phyloP scores from a whole-genome alignment of 2,329 filamentous ascomycete genomes.

The Microcyclospora pomicola region DNA sequence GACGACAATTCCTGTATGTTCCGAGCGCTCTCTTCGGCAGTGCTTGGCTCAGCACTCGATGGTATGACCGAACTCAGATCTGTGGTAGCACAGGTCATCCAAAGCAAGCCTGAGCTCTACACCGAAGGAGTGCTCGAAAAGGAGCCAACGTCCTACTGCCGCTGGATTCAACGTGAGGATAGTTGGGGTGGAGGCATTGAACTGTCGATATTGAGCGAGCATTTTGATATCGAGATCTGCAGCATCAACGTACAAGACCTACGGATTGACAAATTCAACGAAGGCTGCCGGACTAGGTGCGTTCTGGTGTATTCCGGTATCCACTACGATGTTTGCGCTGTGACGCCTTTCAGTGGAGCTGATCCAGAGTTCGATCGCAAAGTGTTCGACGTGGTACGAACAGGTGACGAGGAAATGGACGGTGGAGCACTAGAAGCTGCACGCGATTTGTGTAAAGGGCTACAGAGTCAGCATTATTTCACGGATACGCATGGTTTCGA shows the following conservation, averaged over 20 bases:
- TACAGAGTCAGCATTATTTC: conserved; percentile 66
- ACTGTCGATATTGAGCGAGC: conserved; percentile 66
- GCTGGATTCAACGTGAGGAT: conserved; percentile 64
- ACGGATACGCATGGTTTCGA: conserved; percentile 74
- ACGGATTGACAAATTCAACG: conserved; percentile 63
- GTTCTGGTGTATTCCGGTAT: conserved; percentile 84
- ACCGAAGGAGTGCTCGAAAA: conserved; percentile 62
- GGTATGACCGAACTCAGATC: conserved; percentile 59
- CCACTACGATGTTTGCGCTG: conserved; percentile 81
- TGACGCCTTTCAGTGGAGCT: conserved; percentile 48
- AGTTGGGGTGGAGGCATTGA: conserved; percentile 91
- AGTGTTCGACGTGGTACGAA: conserved; percentile 44
- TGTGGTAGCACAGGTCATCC: conserved; percentile 67
- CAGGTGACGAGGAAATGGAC: conserved; percentile 29
- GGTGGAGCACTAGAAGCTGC: conserved; percentile 46
- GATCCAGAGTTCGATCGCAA: conserved; percentile 68
- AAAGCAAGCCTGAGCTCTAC: conserved; percentile 57
- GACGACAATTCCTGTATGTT: conserved; percentile 95
- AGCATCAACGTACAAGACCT: conserved; percentile 65
- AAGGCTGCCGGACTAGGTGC: conserved; percentile 53
- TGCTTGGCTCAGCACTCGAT: conserved; percentile 51
- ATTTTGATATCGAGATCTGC: conserved; percentile 76
- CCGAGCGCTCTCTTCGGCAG: conserved; percentile 67
- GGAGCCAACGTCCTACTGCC: conserved; percentile 58
- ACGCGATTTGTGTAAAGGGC: conserved; percentile 35